Percentiles rank a stretch among this genome's conserved stretches.
Evolutionary conservation across 257 asterid species (phyloP).

Genomic region (Euphrasia confusa): DNA sequence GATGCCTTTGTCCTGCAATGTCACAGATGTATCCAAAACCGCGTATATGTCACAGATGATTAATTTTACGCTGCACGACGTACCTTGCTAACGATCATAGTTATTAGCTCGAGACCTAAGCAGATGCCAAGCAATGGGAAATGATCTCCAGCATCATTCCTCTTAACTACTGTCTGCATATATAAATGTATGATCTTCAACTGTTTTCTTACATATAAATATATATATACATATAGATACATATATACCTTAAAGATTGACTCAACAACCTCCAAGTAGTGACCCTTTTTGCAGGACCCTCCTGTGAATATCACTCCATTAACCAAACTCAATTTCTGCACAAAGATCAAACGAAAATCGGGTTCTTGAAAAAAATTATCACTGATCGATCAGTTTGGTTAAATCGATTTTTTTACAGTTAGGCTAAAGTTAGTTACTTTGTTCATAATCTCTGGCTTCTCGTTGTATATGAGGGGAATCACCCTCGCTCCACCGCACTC

Average conservation of each 20-base stretch:
- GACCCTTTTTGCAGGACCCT: conserved; percentile 56
- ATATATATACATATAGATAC: neutral
- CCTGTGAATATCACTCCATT: conserved; percentile 68
- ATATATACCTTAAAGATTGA: conserved; percentile 46
- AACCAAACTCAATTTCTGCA: conserved; percentile 62
- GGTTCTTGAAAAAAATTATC: no score
- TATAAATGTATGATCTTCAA: neutral
- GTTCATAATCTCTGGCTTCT: conserved; percentile 45
- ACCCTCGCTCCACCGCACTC: conserved; percentile 86
- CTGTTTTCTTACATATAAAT: no score
- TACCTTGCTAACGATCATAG: conserved; percentile 52
- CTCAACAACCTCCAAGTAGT: conserved; percentile 39
- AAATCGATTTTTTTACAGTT: no score
- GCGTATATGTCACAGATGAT: no score
- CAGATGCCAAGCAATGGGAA: conserved; percentile 72
- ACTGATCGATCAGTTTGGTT: no score
- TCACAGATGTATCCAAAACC: no score
- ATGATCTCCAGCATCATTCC: conserved; percentile 64
- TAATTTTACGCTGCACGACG: neutral
- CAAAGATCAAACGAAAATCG: neutral
- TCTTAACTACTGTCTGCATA: conserved; percentile 52
- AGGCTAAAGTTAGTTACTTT: conserved; percentile 22
- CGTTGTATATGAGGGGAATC: conserved; percentile 69
- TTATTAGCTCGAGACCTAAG: conserved; percentile 68
- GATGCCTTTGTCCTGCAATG: conserved; percentile 40